Base-by-base conservation (phyloP, 805 yeast species). In the Starmerella ratchasimensis region DNA sequence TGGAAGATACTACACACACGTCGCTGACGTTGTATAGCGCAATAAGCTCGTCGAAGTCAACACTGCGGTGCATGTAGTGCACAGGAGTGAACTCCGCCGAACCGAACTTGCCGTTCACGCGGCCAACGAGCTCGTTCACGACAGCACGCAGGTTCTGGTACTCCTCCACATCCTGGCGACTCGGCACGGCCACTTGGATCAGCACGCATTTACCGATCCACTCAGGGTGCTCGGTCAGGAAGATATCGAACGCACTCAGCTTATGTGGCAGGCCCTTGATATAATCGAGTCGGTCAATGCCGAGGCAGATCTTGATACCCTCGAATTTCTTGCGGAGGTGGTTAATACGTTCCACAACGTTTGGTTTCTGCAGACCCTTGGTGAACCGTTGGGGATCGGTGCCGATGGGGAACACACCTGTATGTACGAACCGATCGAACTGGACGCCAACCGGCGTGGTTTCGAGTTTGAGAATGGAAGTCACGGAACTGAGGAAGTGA, bases 341-440 rank as follows among this genome's bases (percentile, higher is more conserved):
- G 24, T 60, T 51, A 41, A 88, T 74, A 49, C 98, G 69, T 20
- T 70, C 57, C 31, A 71, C 66, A 4, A 86, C 96, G 4, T 62
- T 51, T 1, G 65, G 69, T 42, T 70, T 68, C 46, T 74, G 65
- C 48, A 90, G 59, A 0, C 94, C 97, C 17, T 75, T 80, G 13
- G 78, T 62, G 57, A 90, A 90, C 48, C 81, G 82, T 41, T 83
- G 94, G 17, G 84, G 94, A 54, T 90, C 98, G 43, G 90, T 90
- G 41, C 99, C 99, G 48, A 90, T 90, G n/a, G 99, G 98, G 69
- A 86, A 88, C 0, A 97, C 96, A 18, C 96, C 95, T 25, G 90
- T 83, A 21, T 74, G 72, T 32, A 90, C 88, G 43, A 73, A 72
- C 36, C 88, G 65, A 21, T 82, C 80, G 55, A 69, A 82, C 44